These are phyloP conservation scores for Chloranthus sessilifolius DNA, from an alignment of 164 flowering plant species.

Conservation along the genomic window DNA sequence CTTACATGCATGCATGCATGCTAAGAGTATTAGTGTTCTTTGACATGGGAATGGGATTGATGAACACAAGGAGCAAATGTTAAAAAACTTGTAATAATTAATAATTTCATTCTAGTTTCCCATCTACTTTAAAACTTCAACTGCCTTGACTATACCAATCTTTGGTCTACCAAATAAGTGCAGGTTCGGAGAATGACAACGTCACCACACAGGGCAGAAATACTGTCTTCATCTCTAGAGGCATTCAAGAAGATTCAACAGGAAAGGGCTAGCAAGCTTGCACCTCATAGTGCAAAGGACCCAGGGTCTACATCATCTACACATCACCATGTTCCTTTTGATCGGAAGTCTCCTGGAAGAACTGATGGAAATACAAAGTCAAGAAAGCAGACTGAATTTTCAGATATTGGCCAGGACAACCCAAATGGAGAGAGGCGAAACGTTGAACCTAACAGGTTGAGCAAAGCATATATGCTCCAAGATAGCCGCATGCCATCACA, in stretches of 20 bases:
- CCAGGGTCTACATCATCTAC: conserved; percentile 18
- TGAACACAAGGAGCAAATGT: too few relatives aligned
- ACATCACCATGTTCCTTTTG: conserved; percentile 12
- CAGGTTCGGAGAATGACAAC: conserved; percentile 97
- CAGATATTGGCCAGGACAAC: conserved; percentile 26
- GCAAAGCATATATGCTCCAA: conserved; percentile 23
- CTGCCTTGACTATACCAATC: too few relatives aligned
- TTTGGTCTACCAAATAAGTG: too few relatives aligned
- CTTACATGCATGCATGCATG: too few relatives aligned
- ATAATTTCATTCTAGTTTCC: too few relatives aligned
- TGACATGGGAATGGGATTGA: too few relatives aligned
- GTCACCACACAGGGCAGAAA: conserved; percentile 90
- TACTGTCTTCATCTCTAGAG: conserved; percentile 88
- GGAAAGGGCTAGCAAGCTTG: conserved; percentile 46
- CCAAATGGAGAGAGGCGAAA: conserved; percentile 33
- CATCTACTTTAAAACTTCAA: too few relatives aligned
- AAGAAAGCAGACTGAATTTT: conserved; percentile 35
- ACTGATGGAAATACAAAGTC: conserved; percentile 24
- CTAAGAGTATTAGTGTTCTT: too few relatives aligned
- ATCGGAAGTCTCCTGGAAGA: conserved; percentile 20
- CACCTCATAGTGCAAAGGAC: conserved; percentile 19
- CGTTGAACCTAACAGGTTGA: conserved; percentile 33
- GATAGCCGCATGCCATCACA: conserved; percentile 17
- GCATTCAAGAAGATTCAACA: conserved; percentile 89
- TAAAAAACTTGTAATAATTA: too few relatives aligned